Conservation (phyloP, 2,329 filamentous ascomycete genomes). For the Cordyceps tenuipes region DNA sequence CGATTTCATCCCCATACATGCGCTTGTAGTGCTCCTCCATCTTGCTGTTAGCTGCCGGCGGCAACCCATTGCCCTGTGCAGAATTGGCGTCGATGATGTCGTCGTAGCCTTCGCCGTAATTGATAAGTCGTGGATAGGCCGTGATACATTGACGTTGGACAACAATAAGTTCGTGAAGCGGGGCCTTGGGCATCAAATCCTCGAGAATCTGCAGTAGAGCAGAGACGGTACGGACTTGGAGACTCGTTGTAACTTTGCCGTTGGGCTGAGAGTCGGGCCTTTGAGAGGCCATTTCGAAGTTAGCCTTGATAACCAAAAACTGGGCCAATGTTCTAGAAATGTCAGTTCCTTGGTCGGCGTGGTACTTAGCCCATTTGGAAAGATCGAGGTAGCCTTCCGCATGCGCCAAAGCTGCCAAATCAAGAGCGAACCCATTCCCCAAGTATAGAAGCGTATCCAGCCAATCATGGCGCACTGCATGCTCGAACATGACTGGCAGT, state of each 20-base stretch:
- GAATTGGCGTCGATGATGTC: conserved; percentile 85
- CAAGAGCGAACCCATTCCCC: conserved; percentile 76
- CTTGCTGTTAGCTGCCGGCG: conserved; percentile 69
- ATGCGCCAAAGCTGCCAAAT: conserved; percentile 79
- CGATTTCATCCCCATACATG: conserved; percentile 90
- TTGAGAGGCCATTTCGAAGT: conserved; percentile 69
- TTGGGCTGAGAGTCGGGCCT: conserved; percentile 51
- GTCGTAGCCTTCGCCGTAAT: conserved; percentile 88
- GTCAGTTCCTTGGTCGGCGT: conserved; percentile 55
- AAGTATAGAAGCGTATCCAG: conserved; percentile 71
- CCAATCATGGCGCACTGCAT: conserved; percentile 76
- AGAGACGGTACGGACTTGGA: conserved; percentile 79
- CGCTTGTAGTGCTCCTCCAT: conserved; percentile 98
- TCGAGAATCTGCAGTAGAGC: conserved; percentile 72
- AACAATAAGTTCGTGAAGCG: conserved; percentile 61
- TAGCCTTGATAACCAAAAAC: conserved; percentile 77
- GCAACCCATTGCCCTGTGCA: conserved; percentile 70
- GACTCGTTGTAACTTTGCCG: conserved; percentile 54
- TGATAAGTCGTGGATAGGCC: conserved; percentile 88
- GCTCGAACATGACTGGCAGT: conserved; percentile 39
- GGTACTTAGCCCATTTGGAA: conserved; percentile 68
- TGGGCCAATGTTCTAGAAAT: conserved; percentile 66
- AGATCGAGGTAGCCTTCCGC: conserved; percentile 73
- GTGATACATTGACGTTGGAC: conserved; percentile 86
- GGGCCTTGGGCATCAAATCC: conserved; percentile 53